Evolutionary conservation across 805 yeast genomes (phyloP), one percentile per base, ranked within the genome.

Genomic region (Wickerhamomyces strasburgensis): DNA sequence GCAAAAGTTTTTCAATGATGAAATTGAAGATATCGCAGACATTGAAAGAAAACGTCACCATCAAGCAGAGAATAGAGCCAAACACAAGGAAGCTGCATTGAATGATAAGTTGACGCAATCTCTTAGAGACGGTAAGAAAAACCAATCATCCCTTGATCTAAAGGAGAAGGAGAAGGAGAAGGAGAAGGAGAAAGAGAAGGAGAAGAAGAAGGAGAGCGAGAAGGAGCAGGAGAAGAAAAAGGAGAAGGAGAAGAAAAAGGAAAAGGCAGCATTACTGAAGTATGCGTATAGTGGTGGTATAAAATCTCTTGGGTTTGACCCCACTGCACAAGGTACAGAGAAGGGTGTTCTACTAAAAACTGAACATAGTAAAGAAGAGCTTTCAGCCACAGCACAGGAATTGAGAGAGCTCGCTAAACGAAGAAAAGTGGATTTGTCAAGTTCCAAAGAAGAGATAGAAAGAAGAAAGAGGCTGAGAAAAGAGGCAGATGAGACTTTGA

Each of bases 221-320:
- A 24, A 25, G 31, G n/a, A n/a, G n/a, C n/a, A n/a, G n/a, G n/a
- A n/a, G n/a, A n/a, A n/a, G n/a, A 41, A 30, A 35, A 44, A 31
- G 42, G 47, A 27, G 50, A 56, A 29, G 29, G 52, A 29, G 52
- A 35, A 40, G 43, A 42, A 35, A 38, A 54, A 46, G 28, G 53
- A 55, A 15, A 45, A 58, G 30, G 52, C 51, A 31, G 49, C 46
- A 4, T 44, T 62, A 11, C 46, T 65, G 5, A 57, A 57, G 39
- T 57, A 60, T 14, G 70, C 73, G 4, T 62, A 70, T 43, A 61
- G 63, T n/a, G 53, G 61, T 31, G 57, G 67, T 25, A 50, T 74
- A 14, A 56, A 59, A 14, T 55, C 58, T 13, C 53, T 75, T 29
- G 82, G 81, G 2, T 75, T 69, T 47, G 79, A 75, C 52, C 80